Conservation (phyloP, 352 stramenopile genomes). For the Phytophthora idaei region DNA sequence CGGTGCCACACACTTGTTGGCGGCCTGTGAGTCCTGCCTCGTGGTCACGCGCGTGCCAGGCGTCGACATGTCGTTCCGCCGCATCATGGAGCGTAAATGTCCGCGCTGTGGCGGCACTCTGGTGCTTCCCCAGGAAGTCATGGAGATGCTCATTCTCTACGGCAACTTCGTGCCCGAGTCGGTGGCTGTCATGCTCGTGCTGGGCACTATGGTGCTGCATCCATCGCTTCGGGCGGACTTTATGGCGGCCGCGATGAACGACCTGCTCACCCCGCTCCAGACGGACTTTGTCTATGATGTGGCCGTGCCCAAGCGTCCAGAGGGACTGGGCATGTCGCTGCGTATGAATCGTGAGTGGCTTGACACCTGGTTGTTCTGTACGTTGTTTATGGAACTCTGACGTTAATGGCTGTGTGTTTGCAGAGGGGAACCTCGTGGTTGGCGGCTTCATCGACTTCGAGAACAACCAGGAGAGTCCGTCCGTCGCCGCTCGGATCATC, state of each 20-base stretch:
- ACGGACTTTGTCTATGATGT: conserved; percentile 88
- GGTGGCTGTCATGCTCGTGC: conserved; percentile 64
- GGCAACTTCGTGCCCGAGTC: conserved; percentile 79
- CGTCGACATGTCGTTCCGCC: conserved; percentile 84
- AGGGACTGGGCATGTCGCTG: conserved; percentile 85
- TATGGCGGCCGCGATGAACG: conserved; percentile 84
- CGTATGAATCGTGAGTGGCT: conserved; percentile 79
- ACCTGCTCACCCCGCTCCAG: conserved; percentile 77
- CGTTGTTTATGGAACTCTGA: conserved; percentile 9
- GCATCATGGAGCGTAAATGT: conserved; percentile 83
- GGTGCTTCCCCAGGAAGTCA: conserved; percentile 75
- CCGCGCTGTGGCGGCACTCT: conserved; percentile 62
- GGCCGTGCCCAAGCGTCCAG: conserved; percentile 75
- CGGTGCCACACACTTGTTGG: conserved; percentile 61
- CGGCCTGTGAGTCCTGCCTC: conserved; percentile 77
- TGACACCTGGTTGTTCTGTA: no score
- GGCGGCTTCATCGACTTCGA: conserved; percentile 86
- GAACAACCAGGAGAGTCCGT: conserved; percentile 80
- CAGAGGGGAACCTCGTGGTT: conserved; percentile 80
- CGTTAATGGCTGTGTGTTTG: conserved; percentile 6
- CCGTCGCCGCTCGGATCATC: conserved; percentile 79
- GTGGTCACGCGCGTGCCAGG: conserved; percentile 68
- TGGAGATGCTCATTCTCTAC: conserved; percentile 91
- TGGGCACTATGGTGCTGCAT: conserved; percentile 74
- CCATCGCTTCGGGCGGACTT: conserved; percentile 80